Evolutionary conservation across 768 basidiomycete species (phyloP), one percentile per base, ranked within the genome.

Genomic region (Suillus luteus): DNA sequence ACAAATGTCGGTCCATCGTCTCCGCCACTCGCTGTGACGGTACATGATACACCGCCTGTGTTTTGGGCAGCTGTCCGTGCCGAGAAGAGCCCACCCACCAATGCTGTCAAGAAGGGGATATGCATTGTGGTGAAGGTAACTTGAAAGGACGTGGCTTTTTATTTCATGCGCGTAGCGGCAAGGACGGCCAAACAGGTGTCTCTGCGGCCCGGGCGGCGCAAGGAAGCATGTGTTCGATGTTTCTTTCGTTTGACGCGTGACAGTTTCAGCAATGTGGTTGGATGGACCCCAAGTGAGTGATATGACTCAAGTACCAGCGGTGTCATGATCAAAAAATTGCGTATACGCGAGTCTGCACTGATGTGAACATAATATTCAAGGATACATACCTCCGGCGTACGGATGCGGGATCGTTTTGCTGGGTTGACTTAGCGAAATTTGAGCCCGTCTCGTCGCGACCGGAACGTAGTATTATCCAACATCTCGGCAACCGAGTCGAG

Each of bases 1-100:
- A 84, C 66, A 64, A 86, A 80, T 12, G 75, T 75, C 0, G 85
- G 82, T 2, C 81, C 78, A 69, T 87, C 86, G 65, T 87, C 86
- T 8, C 77, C 76, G 19, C 84, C 82, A 57, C 71, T 78, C 11
- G 83, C 78, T 4, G 65, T 62, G 51, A 86, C 63, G 9, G 79
- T 82, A 68, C 85, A 86, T n/a, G 61, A 54, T 6, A 22, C 51
- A 24, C 43, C 58, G n/a, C 22, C 51, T 24, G 63, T 61, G 3
- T 43, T 49, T 40, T 19, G 33, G 61, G 35, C 19, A 46, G 55
- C 15, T 57, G 38, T 15, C 17, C 15, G 15, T 24, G 9, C 38
- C 24, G 11, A 40, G 17, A 58, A 40, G 24, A 58, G 38, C 24
- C 8, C 9, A 11, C 55, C 38, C 5, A 54, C 51, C 19, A 58